Base-by-base conservation (phyloP, 805 yeast genomes). In the Teunomyces cretensis region DNA sequence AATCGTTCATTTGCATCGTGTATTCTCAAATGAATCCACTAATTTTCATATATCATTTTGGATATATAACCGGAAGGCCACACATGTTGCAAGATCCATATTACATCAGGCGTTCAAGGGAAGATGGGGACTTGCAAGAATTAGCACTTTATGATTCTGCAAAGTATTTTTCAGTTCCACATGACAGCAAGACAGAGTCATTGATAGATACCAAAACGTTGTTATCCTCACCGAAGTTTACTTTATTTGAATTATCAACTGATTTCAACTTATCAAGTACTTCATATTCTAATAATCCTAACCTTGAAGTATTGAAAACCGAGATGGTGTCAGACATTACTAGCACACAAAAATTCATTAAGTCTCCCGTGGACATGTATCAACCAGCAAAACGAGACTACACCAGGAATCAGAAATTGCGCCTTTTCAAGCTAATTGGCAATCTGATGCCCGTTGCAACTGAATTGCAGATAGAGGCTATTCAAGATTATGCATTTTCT, bases 81-180 rank as follows among this genome's bases (percentile, higher is more conserved):
- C 60, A 56, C 26, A 64, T 73, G 4, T 44, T 65, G 6, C 61
- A 62, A 33, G 79, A 75, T 48, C 73, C 73, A 2, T 66, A 63
- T 46, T 58, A 41, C 36, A 41, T 62, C 13, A 37, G 50, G 26
- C 49, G 51, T 26, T 42, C 43, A 15, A 41, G 33, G 2, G 30
- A 30, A 6, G 35, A 39, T 8, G 49, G 47, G 3, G 43, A 45
- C 19, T 26, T 56, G 12, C 52, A 49, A 35, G 58, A 60, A 36
- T 32, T 60, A 6, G 37, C 32, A 26, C 37, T 56, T n/a, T 17
- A 17, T 14, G 44, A 46, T 13, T 30, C 51, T 11, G 28, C 14
- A 32, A 4, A 19, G 19, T 2, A 3, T 31, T 12, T 26, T 40
- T 9, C 13, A 14, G 9, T 14, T 17, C 13, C 13, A 28, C 7